Conservation (phyloP, 129 eudicot genomes). For the Chrysanthemum seticuspe region DNA sequence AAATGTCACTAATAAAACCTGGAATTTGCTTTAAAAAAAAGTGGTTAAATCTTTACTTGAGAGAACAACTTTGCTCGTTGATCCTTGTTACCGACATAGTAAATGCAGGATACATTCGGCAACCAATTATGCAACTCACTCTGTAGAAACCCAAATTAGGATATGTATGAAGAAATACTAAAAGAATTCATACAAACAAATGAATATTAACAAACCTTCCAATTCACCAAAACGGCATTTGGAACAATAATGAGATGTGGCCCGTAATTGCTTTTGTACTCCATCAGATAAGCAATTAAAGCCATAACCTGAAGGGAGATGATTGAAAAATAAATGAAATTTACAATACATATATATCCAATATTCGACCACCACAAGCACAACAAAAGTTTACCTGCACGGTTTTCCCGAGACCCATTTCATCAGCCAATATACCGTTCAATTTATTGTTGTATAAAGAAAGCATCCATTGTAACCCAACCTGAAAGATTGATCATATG, state of each 20-base stretch:
- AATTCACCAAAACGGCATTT: constrained; percentile 96
- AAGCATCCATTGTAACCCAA: constrained; percentile 99
- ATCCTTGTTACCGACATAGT: constrained; percentile 88
- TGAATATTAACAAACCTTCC: constrained; percentile 67
- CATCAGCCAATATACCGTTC: constrained; percentile 97
- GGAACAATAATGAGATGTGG: constrained; percentile 99
- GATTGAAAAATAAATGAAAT: not conserved
- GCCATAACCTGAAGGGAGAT: constrained; percentile 77
- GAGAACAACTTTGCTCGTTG: constrained; percentile 84
- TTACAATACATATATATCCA: too few relatives aligned
- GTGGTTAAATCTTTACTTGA: constrained; percentile 57
- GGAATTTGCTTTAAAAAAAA: not conserved
- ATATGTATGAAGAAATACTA: not conserved
- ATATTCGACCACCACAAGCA: not conserved
- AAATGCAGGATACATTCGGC: constrained; percentile 90
- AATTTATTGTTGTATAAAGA: constrained; percentile 92
- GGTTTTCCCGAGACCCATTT: constrained; percentile 99
- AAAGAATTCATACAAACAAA: not conserved
- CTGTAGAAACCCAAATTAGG: constrained; percentile 42
- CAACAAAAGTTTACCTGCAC: constrained; percentile 62
- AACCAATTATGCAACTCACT: constrained; percentile 95
- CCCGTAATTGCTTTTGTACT: constrained; percentile 95
- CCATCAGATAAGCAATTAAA: constrained; percentile 96
- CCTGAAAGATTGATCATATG: constrained; percentile 44
- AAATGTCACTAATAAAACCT: not conserved